A percentile compares a stretch with the other conserved stretches of the same genome.
Conservation (phyloP, 352 stramenopile species). For the Phytophthora sansomeana region DNA sequence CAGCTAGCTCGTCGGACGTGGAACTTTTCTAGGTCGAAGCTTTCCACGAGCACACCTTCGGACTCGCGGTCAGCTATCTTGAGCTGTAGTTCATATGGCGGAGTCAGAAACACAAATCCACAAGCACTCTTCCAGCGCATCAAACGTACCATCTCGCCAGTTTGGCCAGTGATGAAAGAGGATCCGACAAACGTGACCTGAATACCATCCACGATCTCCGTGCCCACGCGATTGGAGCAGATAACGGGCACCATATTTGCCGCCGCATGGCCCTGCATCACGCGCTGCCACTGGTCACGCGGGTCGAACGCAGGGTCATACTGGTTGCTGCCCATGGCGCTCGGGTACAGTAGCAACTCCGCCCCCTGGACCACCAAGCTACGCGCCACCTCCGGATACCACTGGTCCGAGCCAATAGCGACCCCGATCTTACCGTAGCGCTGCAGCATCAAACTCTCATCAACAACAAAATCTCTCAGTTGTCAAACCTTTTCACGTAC, state of each 20-base stretch:
- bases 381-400: conserved; percentile 92
- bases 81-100: conserved; percentile 45
- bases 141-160: conserved; percentile 82
- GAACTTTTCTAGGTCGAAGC: conserved; percentile 88
- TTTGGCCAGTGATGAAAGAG: conserved; percentile 93
- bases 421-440: conserved; percentile 90
- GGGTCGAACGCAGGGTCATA: conserved; percentile 91
- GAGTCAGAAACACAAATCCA: conserved; percentile 7
- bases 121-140: background rate
- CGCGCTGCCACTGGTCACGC: conserved; percentile 91
- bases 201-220: conserved; percentile 80
- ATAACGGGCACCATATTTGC: conserved; percentile 93
- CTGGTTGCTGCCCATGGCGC: conserved; percentile 86
- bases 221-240: conserved; percentile 91
- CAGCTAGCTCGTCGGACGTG: conserved; percentile 87
- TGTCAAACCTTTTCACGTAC: conserved; percentile 33
- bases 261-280: conserved; percentile 92
- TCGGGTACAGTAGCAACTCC: conserved; percentile 87
- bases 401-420: conserved; percentile 93
- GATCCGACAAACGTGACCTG: conserved; percentile 93
- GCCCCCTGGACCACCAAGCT: conserved; percentile 89
- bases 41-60: conserved; percentile 88
- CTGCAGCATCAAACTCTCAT: conserved; percentile 35
- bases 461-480: background rate
- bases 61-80: conserved; percentile 90